Evolutionary conservation across 192 early-diverging fungal genomes (phyloP), one percentile per base, ranked within the genome.

Genomic region (Chytriomyces hyalinus): DNA sequence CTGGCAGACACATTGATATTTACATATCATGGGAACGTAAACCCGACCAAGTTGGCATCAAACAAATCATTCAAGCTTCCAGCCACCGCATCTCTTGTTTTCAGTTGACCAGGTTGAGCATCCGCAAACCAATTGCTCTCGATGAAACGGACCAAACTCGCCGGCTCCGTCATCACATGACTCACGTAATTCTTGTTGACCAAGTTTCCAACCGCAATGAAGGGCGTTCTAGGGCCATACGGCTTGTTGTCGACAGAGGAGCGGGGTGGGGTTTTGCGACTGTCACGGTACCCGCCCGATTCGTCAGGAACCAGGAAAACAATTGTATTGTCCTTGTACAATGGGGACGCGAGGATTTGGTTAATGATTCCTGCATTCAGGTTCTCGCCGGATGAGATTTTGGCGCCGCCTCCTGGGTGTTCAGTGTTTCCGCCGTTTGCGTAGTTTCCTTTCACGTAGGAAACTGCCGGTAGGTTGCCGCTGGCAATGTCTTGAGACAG

Each of bases 181-280:
- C 70, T 74, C 47, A 77, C 48, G 59, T 77, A 77, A 51, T 77
- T 77, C 69, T 75, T 77, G 24, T 69, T 69, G 49, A 36, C 75
- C 11, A 50, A 17, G 24, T 74, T 46, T 7, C 75, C 68, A 9
- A 77, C 48, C 13, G 67, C 75, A 44, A 77, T 15, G 36, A 77
- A 77, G 8, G 36, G 75, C 6, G 43, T 49, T 24, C 75, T 69
- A 17, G 75, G 75, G 13, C 75, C 45, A 22, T 73, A 73, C 49
- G 20, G 10, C 17, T 73, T 20, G 68, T 70, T 70, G 47, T 70
- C 68, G 20, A 70, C 47, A 50, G 43, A 17, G 49, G 57, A 63
- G 4, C 45, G 15, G n/a, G 48, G 73, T 6, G 77, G 70, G 15
- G 77, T 69, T 43, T 48, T 11, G 15, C 43, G 36, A 51, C 47